These are phyloP conservation scores for Apiotrichum sp. DNA, from an alignment of 1,284 basidiomycete genomes.

Conservation along the genomic window DNA sequence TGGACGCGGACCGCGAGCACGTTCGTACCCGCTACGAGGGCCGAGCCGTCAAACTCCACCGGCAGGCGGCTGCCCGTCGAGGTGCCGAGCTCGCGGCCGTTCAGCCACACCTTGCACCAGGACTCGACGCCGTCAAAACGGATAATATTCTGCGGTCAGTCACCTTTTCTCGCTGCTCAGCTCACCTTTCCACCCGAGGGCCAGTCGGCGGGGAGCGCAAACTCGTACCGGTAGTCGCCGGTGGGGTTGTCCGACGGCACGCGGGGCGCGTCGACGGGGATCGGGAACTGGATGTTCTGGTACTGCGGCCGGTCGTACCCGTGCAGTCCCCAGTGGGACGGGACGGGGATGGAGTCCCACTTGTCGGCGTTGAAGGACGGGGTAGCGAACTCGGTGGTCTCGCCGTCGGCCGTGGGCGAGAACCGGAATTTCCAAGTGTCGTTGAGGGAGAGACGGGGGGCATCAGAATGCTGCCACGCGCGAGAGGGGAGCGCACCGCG, in stretches of 20 bases:
- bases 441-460: conserved; percentile 10
- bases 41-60: conserved; percentile 19
- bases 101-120: conserved; percentile 25
- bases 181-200: conserved; percentile 6
- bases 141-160: background rate
- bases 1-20: conserved; percentile 12
- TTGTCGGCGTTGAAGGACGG: background rate
- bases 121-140: conserved; percentile 25
- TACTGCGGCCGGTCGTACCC: conserved; percentile 13
- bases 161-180: background rate
- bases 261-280: conserved; percentile 11
- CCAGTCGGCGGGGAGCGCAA: conserved; percentile 2
- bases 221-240: conserved; percentile 12
- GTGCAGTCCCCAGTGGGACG: conserved; percentile 16
- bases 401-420: conserved; percentile 4
- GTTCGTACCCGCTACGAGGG: background rate
- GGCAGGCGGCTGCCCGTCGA: conserved; percentile 17
- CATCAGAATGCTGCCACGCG: conserved; percentile 12
- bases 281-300: conserved; percentile 17
- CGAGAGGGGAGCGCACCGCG: conserved; percentile 13
- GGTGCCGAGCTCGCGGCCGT: conserved; percentile 18
- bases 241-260: conserved; percentile 21
- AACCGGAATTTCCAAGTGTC: conserved; percentile 18
- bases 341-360: conserved; percentile 12
- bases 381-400: conserved; percentile 4